Base-by-base conservation (phyloP, 2,329 filamentous ascomycete genomes). In the Sporothrix brunneoviolacea region DNA sequence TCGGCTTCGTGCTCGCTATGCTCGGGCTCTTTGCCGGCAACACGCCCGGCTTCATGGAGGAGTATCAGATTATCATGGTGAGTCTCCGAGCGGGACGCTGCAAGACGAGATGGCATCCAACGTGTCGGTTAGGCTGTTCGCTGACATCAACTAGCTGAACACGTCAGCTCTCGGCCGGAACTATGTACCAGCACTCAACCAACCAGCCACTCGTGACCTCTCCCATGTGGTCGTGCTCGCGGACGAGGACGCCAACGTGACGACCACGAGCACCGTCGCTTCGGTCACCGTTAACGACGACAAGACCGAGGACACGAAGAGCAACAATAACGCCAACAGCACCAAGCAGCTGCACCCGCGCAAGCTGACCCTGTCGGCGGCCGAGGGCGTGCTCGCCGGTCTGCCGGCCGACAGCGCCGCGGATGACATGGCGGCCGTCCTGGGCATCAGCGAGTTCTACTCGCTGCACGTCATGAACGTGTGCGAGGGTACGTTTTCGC, bases 111-210 rank as follows among this genome's bases (percentile, higher is more conserved):
- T 5, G n/a, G n/a, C 16, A 12, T 8, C n/a, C 32, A 10, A 15
- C 32, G 8, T 10, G 32, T 10, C 5, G 32, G 8, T 35, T 8
- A 15, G 32, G 18, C 16, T 22, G 8, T 19, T n/a, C n/a, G n/a
- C n/a, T n/a, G n/a, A n/a, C n/a, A 2, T 10, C 18, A 40, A n/a
- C 21, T 40, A 71, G 68, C 63, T 72, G 53, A 71, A 72, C 60
- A 68, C 68, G 51, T 69, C 69, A 16, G 58, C 60, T 13, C 65
- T 72, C 30, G 70, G 68, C 24, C 63, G 67, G 37, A 64, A 68
- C 45, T 61, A 70, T 16, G 55, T 71, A 27, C 59, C 63, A 10
- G 59, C 57, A 1, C 54, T 56, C 41, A 27, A 59, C 58, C 2
- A 57, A 57, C 27, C 62, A 58, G 13, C 52, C 55, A 8, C 57